Evolutionary conservation across 371 early-diverging fungal genomes (phyloP).

Genomic region (Nematocida ausubeli): DNA sequence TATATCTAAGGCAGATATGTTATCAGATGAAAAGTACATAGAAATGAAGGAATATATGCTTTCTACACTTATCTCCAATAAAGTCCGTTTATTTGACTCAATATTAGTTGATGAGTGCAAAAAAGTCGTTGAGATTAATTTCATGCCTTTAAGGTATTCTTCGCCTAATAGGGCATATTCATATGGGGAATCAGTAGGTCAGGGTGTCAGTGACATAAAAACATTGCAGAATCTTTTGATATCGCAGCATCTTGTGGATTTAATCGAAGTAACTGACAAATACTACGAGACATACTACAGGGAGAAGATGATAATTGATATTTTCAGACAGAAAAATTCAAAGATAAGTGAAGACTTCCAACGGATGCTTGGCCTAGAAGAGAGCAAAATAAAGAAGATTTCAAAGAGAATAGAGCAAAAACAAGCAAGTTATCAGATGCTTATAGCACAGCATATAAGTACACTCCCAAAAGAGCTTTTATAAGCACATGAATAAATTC

Average conservation of each 20-base stretch:
- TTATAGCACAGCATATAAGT: conserved; percentile 22
- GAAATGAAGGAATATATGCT: conserved; percentile 42
- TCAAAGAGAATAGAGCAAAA: conserved; percentile 26
- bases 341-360: conserved; percentile 52
- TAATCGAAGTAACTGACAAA: conserved; percentile 60
- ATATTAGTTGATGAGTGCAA: conserved; percentile 44
- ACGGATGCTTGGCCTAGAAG: conserved; percentile 31
- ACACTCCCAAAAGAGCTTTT: conserved; percentile 13
- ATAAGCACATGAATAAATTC: no score
- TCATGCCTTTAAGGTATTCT: conserved; percentile 39
- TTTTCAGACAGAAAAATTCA: conserved; percentile 14
- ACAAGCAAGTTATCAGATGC: conserved; percentile 42
- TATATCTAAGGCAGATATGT: conserved; percentile 63
- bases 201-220: conserved; percentile 47
- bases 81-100: conserved; percentile 54
- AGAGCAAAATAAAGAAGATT: conserved; percentile 19
- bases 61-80: conserved; percentile 23
- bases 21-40: conserved; percentile 49
- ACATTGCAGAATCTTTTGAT: conserved; percentile 57
- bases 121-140: conserved; percentile 41
- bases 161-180: conserved; percentile 51
- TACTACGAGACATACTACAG: conserved; percentile 57
- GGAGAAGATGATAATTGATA: conserved; percentile 38
- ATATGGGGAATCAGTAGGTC: conserved; percentile 20
- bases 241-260: conserved; percentile 52